Evolutionary conservation across 2,329 filamentous ascomycete genomes (phyloP), one percentile per base, ranked within the genome.

Genomic region (Monosporascus sp.): DNA sequence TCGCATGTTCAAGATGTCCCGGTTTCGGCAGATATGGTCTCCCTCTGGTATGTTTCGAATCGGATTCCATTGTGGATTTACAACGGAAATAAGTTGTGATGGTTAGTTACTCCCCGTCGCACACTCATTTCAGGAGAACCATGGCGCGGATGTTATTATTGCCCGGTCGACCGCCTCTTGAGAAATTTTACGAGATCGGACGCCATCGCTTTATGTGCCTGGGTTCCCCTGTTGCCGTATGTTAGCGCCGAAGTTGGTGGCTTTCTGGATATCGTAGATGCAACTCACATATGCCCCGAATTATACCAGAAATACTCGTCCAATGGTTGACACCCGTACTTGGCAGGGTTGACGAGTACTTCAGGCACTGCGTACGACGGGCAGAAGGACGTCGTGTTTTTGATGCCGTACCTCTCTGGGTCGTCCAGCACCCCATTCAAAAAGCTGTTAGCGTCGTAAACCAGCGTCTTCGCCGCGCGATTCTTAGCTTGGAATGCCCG

Each of bases 261-360:
- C 7, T 35, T 9, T 38, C 20, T 14, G 31, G 31, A 18, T 17
- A 38, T 35, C 17, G 14, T 9, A 31, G 18, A 38, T 20, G 9
- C 7, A 28, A 54, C 60, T 58, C 38, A 60, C 58, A 61, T 63
- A 38, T 70, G 65, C 9, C 63, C 66, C 14, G 56, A 58, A 37
- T 68, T 62, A 51, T 64, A 67, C 66, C 68, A 70, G 41, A 69
- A 68, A 37, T 69, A 69, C 43, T 63, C 51, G 9, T 61, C 55
- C 8, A 69, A 48, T 3, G 61, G 64, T 14, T 59, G 57, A 48
- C 66, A 70, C 3, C 64, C 65, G 47, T 65, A 68, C 18, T 60
- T 52, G 17, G 51, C 53, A 18, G 61, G 53, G 51, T 65, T 50
- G 4, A 53, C 54, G 18, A 56, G 50, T 9, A 66, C 60, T 17